Conservation (phyloP, 495 filamentous ascomycete genomes). For the Podospora comata region DNA sequence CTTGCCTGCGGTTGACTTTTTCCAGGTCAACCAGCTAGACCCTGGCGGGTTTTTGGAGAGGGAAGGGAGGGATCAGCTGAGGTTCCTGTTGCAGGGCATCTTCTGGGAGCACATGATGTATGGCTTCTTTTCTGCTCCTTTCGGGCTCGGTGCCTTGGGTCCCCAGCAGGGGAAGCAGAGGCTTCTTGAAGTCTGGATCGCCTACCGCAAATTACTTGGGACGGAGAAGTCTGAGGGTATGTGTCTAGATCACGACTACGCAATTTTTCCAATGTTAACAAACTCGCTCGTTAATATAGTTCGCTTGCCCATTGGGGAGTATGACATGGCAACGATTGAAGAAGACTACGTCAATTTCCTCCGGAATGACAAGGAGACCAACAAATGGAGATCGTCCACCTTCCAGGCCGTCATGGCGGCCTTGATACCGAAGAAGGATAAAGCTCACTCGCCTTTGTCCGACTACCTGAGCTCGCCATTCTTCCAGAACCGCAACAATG, state of each 20-base stretch:
- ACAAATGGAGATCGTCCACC: constrained; percentile 32
- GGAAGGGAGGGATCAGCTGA: constrained; percentile 4
- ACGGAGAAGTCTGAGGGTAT: not conserved
- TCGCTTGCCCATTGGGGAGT: not conserved
- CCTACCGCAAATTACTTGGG: constrained; percentile 14
- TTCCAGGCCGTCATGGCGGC: constrained; percentile 28
- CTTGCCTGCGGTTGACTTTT: constrained; percentile 13
- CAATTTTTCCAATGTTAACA: not conserved
- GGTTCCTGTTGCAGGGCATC: constrained; percentile 22
- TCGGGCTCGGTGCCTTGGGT: constrained; percentile 29
- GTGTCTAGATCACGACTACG: not conserved
- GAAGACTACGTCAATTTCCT: constrained; percentile 16
- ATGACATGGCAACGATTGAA: not conserved
- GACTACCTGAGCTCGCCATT: not conserved
- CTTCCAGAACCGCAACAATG: constrained; percentile 5
- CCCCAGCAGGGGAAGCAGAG: constrained; percentile 1
- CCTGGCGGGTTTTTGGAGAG: constrained; percentile 21
- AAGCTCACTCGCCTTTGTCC: too few species aligned
- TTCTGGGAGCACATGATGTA: constrained; percentile 24
- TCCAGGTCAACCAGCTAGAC: constrained; percentile 17
- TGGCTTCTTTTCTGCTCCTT: constrained; percentile 29
- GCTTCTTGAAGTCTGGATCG: constrained; percentile 16
- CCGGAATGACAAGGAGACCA: constrained; percentile 22
- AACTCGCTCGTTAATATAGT: not conserved
- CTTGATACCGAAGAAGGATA: not conserved